A percentile compares a stretch with the other conserved stretches of the same genome.
Conservation (phyloP, 345 rosid species). For the Lumnitzera littorea region DNA sequence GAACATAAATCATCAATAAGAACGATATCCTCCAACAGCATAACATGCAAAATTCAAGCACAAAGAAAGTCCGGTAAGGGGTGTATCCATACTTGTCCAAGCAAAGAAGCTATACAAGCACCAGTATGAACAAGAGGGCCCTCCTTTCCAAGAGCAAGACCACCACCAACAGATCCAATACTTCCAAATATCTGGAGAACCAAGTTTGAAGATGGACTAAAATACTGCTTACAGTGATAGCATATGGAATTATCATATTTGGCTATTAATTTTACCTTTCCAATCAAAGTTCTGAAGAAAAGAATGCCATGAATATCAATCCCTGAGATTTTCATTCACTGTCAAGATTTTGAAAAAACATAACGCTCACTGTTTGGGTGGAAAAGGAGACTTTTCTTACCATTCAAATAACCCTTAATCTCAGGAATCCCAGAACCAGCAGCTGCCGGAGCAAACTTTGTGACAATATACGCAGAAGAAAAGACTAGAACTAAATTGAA, state of each 20-base stretch:
- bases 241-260: not conserved
- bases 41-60: too few relatives aligned
- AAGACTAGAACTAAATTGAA: conserved; percentile 78
- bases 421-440: conserved; percentile 99
- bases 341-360: conserved; percentile 4
- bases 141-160: conserved; percentile 94
- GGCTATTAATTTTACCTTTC: conserved; percentile 50
- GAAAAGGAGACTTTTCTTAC: conserved; percentile 13
- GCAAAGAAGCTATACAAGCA: conserved; percentile 97
- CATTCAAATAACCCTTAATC: conserved; percentile 95
- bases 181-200: conserved; percentile 82
- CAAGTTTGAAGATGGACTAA: not conserved
- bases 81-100: conserved; percentile 57
- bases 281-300: conserved; percentile 90
- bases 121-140: conserved; percentile 97
- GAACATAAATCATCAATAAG: too few relatives aligned
- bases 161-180: conserved; percentile 98
- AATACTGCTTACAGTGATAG: too few relatives aligned
- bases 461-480: conserved; percentile 84
- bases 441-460: conserved; percentile 94
- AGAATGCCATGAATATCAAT: conserved; percentile 84
- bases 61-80: not conserved
- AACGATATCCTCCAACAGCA: too few relatives aligned
- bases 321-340: conserved; percentile 34
- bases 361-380: not conserved